These are phyloP conservation scores for Pisolithus marmoratus DNA, from an alignment of 768 basidiomycete species.

Conservation along the genomic window DNA sequence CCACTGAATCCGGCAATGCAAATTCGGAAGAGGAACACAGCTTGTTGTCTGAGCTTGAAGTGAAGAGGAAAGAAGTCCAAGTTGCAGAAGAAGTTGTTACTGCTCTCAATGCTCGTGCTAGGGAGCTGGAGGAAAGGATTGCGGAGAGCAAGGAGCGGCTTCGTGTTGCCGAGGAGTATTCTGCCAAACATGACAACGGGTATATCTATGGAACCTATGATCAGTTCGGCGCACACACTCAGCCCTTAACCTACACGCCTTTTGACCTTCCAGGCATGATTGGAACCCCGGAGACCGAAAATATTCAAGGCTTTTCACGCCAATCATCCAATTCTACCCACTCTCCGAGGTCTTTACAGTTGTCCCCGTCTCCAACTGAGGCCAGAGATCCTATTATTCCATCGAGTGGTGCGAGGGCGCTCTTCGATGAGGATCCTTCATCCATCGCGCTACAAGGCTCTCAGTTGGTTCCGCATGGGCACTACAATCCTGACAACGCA, in stretches of 20 bases:
- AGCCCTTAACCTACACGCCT: slow-evolving; percentile 26
- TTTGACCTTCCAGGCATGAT: slow-evolving; percentile 21
- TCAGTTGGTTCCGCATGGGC: slow-evolving; percentile 6
- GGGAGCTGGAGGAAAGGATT: slow-evolving; percentile 70
- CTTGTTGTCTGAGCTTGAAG: slow-evolving; percentile 41
- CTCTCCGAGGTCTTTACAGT: slow-evolving; percentile 24
- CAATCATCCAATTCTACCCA: slow-evolving; percentile 11
- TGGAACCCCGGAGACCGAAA: slow-evolving; percentile 10
- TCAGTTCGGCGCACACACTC: slow-evolving; percentile 13
- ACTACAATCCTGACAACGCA: slow-evolving; percentile 10
- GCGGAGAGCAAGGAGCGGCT: slow-evolving; percentile 58
- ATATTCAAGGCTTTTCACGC: slow-evolving; percentile 3
- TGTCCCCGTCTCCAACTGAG: slow-evolving; percentile 18
- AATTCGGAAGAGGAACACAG: slow-evolving; percentile 43
- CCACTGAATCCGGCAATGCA: slow-evolving; percentile 37
- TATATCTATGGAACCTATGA: slow-evolving; percentile 8
- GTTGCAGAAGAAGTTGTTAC: slow-evolving; percentile 62
- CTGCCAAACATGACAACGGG: slow-evolving; percentile 18
- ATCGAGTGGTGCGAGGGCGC: slow-evolving; percentile 35
- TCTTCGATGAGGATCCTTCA: slow-evolving; percentile 38
- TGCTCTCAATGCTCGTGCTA: slow-evolving; percentile 57
- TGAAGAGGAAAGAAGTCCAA: slow-evolving; percentile 49
- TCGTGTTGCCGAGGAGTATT: slow-evolving; percentile 50
- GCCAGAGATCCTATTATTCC: slow-evolving; percentile 8
- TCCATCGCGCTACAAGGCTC: slow-evolving; percentile 21